Evolutionary conservation across 805 yeast genomes (phyloP).

Genomic region (Geotrichum ghanense): DNA sequence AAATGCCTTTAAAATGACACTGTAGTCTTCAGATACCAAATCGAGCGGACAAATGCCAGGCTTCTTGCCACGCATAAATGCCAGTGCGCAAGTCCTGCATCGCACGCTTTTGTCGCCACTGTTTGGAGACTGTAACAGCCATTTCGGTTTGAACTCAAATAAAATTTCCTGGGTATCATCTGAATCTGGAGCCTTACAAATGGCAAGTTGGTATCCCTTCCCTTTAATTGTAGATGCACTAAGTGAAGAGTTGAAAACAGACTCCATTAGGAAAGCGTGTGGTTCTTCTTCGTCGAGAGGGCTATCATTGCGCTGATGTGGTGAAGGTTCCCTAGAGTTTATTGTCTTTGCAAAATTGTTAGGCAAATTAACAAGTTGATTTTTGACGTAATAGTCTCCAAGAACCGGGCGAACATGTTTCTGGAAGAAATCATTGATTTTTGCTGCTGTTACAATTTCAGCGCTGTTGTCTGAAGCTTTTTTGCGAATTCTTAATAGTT

Average conservation of each 20-base stretch:
- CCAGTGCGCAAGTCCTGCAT: conserved; percentile 51
- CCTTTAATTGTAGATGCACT: not conserved
- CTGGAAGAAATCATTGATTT: conserved; percentile 23
- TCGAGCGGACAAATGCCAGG: conserved; percentile 37
- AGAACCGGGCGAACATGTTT: conserved; percentile 18
- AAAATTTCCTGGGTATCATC: conserved; percentile 17
- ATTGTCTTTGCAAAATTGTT: not conserved
- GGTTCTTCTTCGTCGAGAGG: not conserved
- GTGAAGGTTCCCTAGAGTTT: not conserved
- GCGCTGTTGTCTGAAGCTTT: conserved; percentile 25
- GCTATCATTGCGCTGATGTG: not conserved
- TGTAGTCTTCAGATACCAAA: conserved; percentile 25
- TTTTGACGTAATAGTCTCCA: conserved; percentile 3
- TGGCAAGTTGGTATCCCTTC: not conserved
- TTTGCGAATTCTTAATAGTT: conserved; percentile 26
- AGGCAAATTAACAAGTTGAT: conserved; percentile 4
- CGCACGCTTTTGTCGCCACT: conserved; percentile 28
- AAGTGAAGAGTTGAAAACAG: not conserved
- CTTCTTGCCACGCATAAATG: conserved; percentile 24
- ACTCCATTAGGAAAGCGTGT: conserved; percentile 7
- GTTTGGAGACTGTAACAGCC: conserved; percentile 38
- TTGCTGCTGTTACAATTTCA: conserved; percentile 22
- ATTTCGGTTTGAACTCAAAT: conserved; percentile 50
- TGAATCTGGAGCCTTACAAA: not conserved
- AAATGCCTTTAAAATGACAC: conserved; percentile 14